Conservation (phyloP, 805 yeast genomes). For the Phaffomyces antillensis region DNA sequence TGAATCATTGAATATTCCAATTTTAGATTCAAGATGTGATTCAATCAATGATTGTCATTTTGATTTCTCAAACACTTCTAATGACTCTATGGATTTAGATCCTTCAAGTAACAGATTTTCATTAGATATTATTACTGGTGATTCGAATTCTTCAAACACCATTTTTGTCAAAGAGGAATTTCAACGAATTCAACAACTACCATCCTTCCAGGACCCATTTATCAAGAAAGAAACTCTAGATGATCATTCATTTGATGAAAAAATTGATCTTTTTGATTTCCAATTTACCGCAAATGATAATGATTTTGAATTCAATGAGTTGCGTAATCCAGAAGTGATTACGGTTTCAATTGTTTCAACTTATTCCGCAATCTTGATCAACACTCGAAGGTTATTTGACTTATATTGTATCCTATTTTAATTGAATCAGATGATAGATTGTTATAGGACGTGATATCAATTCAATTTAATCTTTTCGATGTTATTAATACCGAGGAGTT, state of each 20-base stretch:
- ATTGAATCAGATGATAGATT: constrained; percentile 4
- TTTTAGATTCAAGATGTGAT: constrained; percentile 10
- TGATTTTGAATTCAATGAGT: constrained; percentile 32
- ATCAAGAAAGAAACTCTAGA: constrained; percentile 9
- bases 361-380: background rate
- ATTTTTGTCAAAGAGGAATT: constrained; percentile 12
- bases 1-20: constrained; percentile 7
- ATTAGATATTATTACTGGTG: constrained; percentile 17
- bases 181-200: background rate
- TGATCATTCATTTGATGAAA: constrained; percentile 8
- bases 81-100: constrained; percentile 6
- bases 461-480: background rate
- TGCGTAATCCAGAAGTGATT: constrained; percentile 42
- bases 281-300: constrained; percentile 21
- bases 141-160: constrained; percentile 1
- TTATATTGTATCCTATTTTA: constrained; percentile 3
- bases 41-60: constrained; percentile 8
- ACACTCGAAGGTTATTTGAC: background rate
- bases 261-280: constrained; percentile 14
- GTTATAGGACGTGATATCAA: constrained; percentile 6
- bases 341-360: constrained; percentile 15
- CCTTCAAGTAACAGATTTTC: constrained; percentile 20
- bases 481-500: no score
- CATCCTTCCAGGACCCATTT: constrained; percentile 4
- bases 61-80: constrained; percentile 6